These are phyloP conservation scores for Solanum boliviense DNA, from an alignment of 257 asterid species.

Conservation along the genomic window DNA sequence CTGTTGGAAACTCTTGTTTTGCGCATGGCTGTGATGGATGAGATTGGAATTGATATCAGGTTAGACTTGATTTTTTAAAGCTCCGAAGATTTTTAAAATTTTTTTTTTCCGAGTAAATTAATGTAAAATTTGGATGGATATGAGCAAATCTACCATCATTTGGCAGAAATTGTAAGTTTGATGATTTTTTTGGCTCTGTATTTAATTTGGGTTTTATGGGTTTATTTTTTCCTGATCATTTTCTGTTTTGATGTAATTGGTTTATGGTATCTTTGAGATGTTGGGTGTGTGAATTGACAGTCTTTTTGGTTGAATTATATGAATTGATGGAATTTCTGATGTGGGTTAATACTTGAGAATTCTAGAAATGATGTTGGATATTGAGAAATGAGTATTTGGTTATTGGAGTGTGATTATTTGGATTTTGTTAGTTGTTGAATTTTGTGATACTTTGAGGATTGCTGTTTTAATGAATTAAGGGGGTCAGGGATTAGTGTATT, in stretches of 20 bases:
- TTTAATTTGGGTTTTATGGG: background rate
- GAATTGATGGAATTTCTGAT: background rate
- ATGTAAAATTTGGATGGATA: background rate
- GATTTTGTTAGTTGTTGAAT: background rate
- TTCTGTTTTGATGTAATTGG: background rate
- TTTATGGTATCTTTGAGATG: background rate
- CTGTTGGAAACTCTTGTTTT: background rate
- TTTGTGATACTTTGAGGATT: background rate
- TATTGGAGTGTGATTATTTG: background rate
- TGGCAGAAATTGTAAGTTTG: background rate
- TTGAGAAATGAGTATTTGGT: background rate
- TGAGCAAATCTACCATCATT: background rate
- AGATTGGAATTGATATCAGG: slow-evolving; percentile 35
- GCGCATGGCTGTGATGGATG: slow-evolving; percentile 16
- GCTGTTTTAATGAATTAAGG: background rate
- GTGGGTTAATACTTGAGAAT: background rate
- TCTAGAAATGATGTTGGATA: background rate
- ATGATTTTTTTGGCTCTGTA: background rate
- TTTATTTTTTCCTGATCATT: background rate
- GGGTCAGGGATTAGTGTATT: background rate
- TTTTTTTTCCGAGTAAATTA: background rate
- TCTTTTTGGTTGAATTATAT: background rate
- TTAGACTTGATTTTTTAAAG: slow-evolving; percentile 1
- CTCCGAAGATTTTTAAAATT: background rate
- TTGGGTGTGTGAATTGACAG: background rate